Evolutionary conservation across 1,284 basidiomycete species (phyloP).

Genomic region (Takashimella tepidaria): DNA sequence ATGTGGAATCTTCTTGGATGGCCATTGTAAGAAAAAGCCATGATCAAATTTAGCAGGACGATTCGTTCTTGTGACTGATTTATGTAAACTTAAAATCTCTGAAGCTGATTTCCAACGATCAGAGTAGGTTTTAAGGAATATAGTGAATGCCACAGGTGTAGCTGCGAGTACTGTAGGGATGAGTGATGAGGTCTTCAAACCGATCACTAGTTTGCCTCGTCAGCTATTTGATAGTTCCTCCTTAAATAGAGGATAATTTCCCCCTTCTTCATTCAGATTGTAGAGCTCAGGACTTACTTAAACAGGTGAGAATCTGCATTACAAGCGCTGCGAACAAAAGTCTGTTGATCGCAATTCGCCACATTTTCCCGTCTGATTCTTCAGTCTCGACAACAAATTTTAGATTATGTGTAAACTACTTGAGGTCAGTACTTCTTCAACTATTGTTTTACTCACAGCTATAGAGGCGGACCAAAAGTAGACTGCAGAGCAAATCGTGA

Average conservation of each 20-base stretch:
- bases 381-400: conserved; percentile 30
- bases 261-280: too few species aligned
- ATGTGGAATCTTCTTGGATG: background rate
- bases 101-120: background rate
- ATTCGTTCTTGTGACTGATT: background rate
- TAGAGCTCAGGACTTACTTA: conserved; percentile 24
- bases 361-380: conserved; percentile 35
- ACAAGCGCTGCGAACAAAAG: conserved; percentile 23
- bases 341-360: conserved; percentile 31
- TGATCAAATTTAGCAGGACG: background rate
- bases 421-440: background rate
- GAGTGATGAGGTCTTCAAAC: background rate
- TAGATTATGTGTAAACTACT: conserved; percentile 26
- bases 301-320: conserved; percentile 33
- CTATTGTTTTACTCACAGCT: conserved; percentile 18
- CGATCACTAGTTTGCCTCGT: too few species aligned
- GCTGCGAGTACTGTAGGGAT: background rate
- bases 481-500: conserved; percentile 28
- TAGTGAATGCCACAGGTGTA: background rate
- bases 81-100: background rate
- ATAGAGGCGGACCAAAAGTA: conserved; percentile 34
- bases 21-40: background rate
- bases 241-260: too few species aligned
- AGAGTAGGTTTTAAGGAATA: background rate
- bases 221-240: too few species aligned